Evolutionary conservation across 441 rosid genomes (phyloP), one percentile per base, ranked within the genome.

Genomic region (Mallotus repandus): DNA sequence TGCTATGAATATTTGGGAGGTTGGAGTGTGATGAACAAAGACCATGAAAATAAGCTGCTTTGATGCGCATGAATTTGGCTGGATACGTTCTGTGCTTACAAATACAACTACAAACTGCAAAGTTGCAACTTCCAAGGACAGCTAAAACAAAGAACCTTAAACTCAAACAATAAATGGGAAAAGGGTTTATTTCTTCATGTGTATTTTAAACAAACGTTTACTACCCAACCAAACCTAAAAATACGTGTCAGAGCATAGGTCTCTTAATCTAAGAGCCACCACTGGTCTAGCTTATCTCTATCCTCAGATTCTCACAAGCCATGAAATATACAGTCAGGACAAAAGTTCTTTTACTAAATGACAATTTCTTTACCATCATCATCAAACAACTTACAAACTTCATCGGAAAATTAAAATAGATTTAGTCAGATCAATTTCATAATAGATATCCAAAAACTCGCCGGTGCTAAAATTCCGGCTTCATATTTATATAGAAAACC

Each of bases 381-480:
- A 43, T 35, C 13, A 25, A 38, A 25, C 19, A 57, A 19, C 8
- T 9, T 18, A 22, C 19, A 58, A 18, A 4, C 35, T 45, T 50
- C 52, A 32, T 46, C 72, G 29, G 60, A 62, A 18, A 4, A 11
- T 19, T 1, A 7, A 4, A 61, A 16, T 32, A 29, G 32, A 1
- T 29, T 1, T 29, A 29, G 32, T 29, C 32, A 29, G 32, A 29
- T 29, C 32, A 29, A 29, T 29, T 29, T 29, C 32, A 29, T 29
- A 29, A 29, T 29, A 29, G 3, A 57, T 22, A 57, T 2, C 70
- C 63, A 43, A 65, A 70, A 45, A 10, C 45, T 52, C 29, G 41
- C 79, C 72, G 75, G 77, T 53, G 14, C 12, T 48, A 58, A 78
- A 69, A 63, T 70, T 58, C 78, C 78, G 70, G 72, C 55, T 7